These are phyloP conservation scores for Dichomitus squalens DNA, from an alignment of 1,284 basidiomycete genomes.

Conservation along the genomic window DNA sequence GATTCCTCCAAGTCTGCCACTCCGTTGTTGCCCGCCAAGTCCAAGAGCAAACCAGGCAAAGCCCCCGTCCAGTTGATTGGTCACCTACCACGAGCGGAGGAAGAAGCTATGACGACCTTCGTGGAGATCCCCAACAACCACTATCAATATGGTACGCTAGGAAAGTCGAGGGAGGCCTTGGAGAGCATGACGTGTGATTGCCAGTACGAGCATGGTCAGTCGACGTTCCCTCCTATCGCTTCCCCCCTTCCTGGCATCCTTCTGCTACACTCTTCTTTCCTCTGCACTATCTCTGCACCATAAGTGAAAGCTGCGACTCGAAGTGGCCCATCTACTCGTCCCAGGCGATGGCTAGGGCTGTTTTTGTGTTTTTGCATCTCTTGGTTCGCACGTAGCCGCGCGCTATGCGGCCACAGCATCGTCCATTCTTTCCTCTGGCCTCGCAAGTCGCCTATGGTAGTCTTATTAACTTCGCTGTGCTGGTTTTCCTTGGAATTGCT, in stretches of 20 bases:
- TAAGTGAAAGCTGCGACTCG: too few relatives aligned
- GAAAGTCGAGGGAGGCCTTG: constrained; percentile 83
- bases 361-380: not conserved
- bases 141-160: constrained; percentile 89
- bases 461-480: not conserved
- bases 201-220: constrained; percentile 79
- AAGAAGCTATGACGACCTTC: constrained; percentile 78
- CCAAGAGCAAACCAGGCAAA: constrained; percentile 33
- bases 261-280: not conserved
- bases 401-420: not conserved
- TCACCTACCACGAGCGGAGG: constrained; percentile 75
- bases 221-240: constrained; percentile 22
- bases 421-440: not conserved
- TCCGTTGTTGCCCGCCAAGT: constrained; percentile 30
- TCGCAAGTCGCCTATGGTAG: too few relatives aligned
- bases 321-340: too few relatives aligned
- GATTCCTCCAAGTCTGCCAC: constrained; percentile 28
- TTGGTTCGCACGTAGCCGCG: not conserved
- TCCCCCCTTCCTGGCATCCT: not conserved
- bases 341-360: not conserved
- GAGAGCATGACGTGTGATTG: constrained; percentile 97
- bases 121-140: constrained; percentile 76
- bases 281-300: too few relatives aligned
- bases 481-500: not conserved
- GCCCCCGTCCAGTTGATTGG: constrained; percentile 68